Conservation (phyloP, 495 filamentous ascomycete genomes). For the Physcia stellaris region DNA sequence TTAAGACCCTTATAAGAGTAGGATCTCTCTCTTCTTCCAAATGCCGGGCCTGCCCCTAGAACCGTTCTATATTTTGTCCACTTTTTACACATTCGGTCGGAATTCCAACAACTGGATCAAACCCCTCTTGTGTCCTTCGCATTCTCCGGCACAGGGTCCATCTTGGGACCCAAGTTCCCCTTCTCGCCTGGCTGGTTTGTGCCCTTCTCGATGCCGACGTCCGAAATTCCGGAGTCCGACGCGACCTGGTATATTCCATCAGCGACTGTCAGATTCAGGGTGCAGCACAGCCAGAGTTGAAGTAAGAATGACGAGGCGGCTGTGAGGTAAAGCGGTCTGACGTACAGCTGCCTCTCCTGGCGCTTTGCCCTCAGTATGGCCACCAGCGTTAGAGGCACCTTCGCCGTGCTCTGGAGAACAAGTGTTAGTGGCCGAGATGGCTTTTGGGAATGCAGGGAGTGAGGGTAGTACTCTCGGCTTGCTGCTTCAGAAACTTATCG, state of each 20-base stretch:
- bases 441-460: background rate
- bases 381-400: conserved; percentile 11
- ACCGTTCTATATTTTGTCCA: too few relatives aligned
- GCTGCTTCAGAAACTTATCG: conserved; percentile 15
- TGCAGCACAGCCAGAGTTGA: too few relatives aligned
- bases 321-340: too few relatives aligned
- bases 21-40: too few relatives aligned
- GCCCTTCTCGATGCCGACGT: conserved; percentile 8
- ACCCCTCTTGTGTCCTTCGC: conserved; percentile 1
- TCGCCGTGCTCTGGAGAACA: conserved; percentile 6
- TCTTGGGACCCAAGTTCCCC: conserved; percentile 2
- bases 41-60: too few relatives aligned
- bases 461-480: conserved; percentile 23
- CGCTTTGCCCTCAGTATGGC: conserved; percentile 10
- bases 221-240: conserved; percentile 8
- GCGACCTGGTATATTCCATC: conserved; percentile 4
- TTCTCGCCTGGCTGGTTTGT: conserved; percentile 14
- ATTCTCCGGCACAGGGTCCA: conserved; percentile 8
- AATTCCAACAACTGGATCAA: too few relatives aligned
- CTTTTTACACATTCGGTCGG: too few relatives aligned
- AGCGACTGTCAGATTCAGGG: too few relatives aligned
- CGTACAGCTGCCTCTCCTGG: conserved; percentile 6
- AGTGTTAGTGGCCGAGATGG: background rate
- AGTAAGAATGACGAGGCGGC: too few relatives aligned
- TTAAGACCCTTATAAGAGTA: too few relatives aligned